A percentile compares a stretch with the other conserved stretches of the same genome.
phyloP scores from a whole-genome alignment of 1,284 basidiomycete species.

The Agaricales sp. region DNA sequence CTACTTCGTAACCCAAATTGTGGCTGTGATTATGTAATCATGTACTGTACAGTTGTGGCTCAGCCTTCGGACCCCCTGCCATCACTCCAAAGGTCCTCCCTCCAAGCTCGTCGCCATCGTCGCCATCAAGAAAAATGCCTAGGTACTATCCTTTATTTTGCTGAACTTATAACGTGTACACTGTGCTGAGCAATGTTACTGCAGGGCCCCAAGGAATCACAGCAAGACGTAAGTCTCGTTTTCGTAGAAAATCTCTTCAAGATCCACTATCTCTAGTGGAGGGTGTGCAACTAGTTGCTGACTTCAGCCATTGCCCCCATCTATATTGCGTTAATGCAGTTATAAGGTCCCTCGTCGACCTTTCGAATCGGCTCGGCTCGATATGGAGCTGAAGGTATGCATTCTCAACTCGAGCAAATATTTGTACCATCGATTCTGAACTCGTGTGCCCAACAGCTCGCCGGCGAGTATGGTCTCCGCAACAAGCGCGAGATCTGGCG shows the following conservation, averaged over 20 bases:
- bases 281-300: constrained; percentile 52
- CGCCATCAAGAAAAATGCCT: constrained; percentile 65
- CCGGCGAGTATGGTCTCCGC: constrained; percentile 98
- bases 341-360: constrained; percentile 98
- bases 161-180: constrained; percentile 6
- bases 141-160: constrained; percentile 36
- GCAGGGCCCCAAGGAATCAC: constrained; percentile 79
- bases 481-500: constrained; percentile 99
- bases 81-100: constrained; percentile 12
- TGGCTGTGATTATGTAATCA: constrained; percentile 2
- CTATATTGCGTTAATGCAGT: constrained; percentile 46
- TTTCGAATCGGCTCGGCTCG: constrained; percentile 96
- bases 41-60: constrained; percentile 32
- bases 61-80: constrained; percentile 5
- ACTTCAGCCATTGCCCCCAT: constrained; percentile 42
- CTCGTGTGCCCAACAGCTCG: constrained; percentile 50
- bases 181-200: constrained; percentile 26
- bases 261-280: constrained; percentile 55
- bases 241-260: constrained; percentile 31
- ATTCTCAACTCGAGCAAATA: neutral
- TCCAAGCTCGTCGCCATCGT: constrained; percentile 17
- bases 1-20: constrained; percentile 15
- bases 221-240: constrained; percentile 76
- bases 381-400: constrained; percentile 93
- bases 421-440: constrained; percentile 6